Evolutionary conservation across 2,329 filamentous ascomycete species (phyloP), one percentile per base, ranked within the genome.

Genomic region (Amphichorda felina): DNA sequence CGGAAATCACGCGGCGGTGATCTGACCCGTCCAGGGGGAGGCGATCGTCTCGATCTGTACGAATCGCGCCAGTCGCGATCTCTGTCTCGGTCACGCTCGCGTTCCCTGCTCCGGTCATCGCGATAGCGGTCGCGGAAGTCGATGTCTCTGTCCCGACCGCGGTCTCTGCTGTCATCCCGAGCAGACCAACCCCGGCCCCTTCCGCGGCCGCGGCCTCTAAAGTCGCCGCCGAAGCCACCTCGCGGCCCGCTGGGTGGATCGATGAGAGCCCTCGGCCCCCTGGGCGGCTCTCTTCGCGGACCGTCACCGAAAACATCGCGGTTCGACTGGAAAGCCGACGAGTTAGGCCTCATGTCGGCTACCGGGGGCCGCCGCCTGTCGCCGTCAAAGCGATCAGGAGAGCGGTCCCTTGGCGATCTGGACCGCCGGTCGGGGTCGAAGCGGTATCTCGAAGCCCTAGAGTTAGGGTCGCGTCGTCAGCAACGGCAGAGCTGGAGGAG

Each of bases 211-310:
- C 61, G 52, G 30, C 59, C 66, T 42, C 74, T 66, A 45, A 77
- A 79, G 35, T 85, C 82, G 17, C 74, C 68, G 3, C 63, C 62
- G 49, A 79, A 83, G 8, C 73, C 75, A 30, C 79, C 79, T 38
- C 82, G 71, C 11, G 77, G 79, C 21, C 76, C 77, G 43, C 70
- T 73, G n/a, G 75, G 71, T 21, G 73, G 61, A 41, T 89, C 83
- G 40, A 82, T 71, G 38, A 87, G 63, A 4, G 82, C 84, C 55
- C 88, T 86, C 9, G 87, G 86, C 1, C 83, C 87, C 38, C 86
- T 72, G 3, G 87, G 87, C 2, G 83, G 79, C 43, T 93, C 84
- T 44, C 80, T 70, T 21, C 63, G 54, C 52, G 69, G 43, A 45
- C 68, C 51, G 46, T 76, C 72, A 37, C 68, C 65, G 42, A 76